Conservation (phyloP, 1,139 yeast species). For the Saccharomyces hybrid region DNA sequence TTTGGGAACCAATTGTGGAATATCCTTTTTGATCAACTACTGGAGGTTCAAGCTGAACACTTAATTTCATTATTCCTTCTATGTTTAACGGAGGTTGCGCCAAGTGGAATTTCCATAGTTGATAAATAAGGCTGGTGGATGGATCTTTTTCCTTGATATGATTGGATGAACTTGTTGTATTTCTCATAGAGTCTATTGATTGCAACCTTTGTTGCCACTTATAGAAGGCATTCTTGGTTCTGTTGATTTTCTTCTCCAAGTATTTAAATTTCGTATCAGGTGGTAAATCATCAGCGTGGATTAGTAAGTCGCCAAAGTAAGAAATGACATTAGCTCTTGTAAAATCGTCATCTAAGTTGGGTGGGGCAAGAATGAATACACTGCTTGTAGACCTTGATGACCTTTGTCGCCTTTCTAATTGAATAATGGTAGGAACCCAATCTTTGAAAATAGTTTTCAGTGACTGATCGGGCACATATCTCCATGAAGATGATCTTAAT, state of each 20-base stretch:
- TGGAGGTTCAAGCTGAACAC: slow-evolving; percentile 27
- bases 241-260: slow-evolving; percentile 57
- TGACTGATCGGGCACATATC: slow-evolving; percentile 53
- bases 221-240: slow-evolving; percentile 64
- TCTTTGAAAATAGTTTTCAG: slow-evolving; percentile 63
- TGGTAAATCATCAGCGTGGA: slow-evolving; percentile 28
- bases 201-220: slow-evolving; percentile 54
- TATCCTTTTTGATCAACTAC: slow-evolving; percentile 19
- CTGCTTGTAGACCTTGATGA: slow-evolving; percentile 43
- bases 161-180: neutral
- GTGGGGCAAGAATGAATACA: slow-evolving; percentile 52
- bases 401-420: slow-evolving; percentile 69
- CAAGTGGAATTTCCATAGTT: slow-evolving; percentile 28
- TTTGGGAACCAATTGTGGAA: slow-evolving; percentile 19
- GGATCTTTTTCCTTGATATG: slow-evolving; percentile 7
- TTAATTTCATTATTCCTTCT: slow-evolving; percentile 24
- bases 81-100: slow-evolving; percentile 22
- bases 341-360: slow-evolving; percentile 73
- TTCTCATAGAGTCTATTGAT: neutral
- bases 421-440: slow-evolving; percentile 93
- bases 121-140: slow-evolving; percentile 15
- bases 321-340: slow-evolving; percentile 79
- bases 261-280: slow-evolving; percentile 36
- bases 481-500: slow-evolving; percentile 71
- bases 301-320: slow-evolving; percentile 73